Conservation (phyloP, 2,329 filamentous ascomycete species). For the Colletotrichum sp. region DNA sequence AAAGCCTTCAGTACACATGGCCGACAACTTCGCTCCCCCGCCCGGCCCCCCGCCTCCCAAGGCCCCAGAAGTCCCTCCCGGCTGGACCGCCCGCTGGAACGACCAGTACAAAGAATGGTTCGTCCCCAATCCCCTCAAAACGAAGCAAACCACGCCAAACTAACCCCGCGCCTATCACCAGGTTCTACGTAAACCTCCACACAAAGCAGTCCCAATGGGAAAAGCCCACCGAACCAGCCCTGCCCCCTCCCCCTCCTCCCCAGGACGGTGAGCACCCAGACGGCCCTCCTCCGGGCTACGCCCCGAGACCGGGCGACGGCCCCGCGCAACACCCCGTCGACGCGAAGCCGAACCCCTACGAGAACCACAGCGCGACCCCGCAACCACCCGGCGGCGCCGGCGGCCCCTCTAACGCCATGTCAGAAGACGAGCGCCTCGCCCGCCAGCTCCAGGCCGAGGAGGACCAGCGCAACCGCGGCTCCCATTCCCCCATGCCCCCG, state of each 20-base stretch:
- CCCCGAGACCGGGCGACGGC: constrained; percentile 46
- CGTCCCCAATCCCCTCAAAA: constrained; percentile 15
- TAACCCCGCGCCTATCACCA: constrained; percentile 34
- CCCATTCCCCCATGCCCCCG: constrained; percentile 32
- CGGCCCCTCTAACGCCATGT: constrained; percentile 35
- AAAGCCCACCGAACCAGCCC: constrained; percentile 73
- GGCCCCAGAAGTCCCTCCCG: constrained; percentile 67
- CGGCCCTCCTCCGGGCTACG: constrained; percentile 73
- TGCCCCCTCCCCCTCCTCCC: constrained; percentile 47
- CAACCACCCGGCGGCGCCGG: constrained; percentile 33
- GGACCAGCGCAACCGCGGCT: constrained; percentile 55
- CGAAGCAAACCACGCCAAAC: background rate
- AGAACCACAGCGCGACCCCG: constrained; percentile 31
- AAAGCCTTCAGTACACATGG: constrained; percentile 42
- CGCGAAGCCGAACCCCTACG: constrained; percentile 66
- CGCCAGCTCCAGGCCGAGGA: constrained; percentile 85
- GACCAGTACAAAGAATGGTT: constrained; percentile 87
- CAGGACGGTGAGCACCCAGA: constrained; percentile 44
- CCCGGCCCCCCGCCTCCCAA: constrained; percentile 61
- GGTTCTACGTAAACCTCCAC: constrained; percentile 90
- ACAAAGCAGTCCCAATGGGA: constrained; percentile 95
- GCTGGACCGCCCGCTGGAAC: constrained; percentile 88
- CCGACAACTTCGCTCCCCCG: constrained; percentile 60
- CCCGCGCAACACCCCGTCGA: constrained; percentile 45
- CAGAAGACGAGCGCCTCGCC: constrained; percentile 77